These are phyloP conservation scores for Parathielavia hyrcaniae DNA, from an alignment of 495 filamentous ascomycete genomes.

Conservation along the genomic window DNA sequence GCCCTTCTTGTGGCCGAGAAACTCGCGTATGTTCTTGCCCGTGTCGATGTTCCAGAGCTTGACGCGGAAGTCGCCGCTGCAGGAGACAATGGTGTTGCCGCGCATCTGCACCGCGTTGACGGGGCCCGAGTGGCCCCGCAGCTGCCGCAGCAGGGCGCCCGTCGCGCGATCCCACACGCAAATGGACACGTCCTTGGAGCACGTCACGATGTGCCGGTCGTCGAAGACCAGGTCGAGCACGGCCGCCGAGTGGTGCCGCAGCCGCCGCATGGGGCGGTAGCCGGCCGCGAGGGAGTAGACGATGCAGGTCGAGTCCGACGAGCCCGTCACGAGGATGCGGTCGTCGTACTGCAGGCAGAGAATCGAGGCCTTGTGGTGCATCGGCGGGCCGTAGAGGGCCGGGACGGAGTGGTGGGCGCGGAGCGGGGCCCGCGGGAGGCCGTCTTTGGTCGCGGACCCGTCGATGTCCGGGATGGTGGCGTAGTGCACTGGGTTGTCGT, in stretches of 20 bases:
- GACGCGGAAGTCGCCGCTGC: slow-evolving; percentile 84
- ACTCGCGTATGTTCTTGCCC: slow-evolving; percentile 79
- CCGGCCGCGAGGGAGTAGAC: slow-evolving; percentile 75
- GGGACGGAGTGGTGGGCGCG: slow-evolving; percentile 41
- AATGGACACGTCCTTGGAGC: slow-evolving; percentile 88
- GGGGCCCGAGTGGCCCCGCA: slow-evolving; percentile 78
- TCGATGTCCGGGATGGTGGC: slow-evolving; percentile 40
- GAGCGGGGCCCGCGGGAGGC: slow-evolving; percentile 16
- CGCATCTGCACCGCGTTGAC: slow-evolving; percentile 94
- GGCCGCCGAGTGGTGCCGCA: slow-evolving; percentile 71
- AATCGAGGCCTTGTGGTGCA: slow-evolving; percentile 79
- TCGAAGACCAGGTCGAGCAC: slow-evolving; percentile 93
- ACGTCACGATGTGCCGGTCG: slow-evolving; percentile 84
- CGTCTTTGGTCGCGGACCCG: slow-evolving; percentile 15
- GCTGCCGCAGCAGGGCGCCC: slow-evolving; percentile 61
- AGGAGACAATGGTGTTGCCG: slow-evolving; percentile 83
- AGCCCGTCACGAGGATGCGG: slow-evolving; percentile 86
- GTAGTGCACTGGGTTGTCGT: slow-evolving; percentile 42
- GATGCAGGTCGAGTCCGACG: slow-evolving; percentile 86
- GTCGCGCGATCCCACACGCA: slow-evolving; percentile 87
- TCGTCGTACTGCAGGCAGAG: slow-evolving; percentile 93
- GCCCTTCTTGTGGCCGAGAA: slow-evolving; percentile 77
- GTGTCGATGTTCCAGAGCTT: slow-evolving; percentile 91
- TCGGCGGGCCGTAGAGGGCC: slow-evolving; percentile 44
- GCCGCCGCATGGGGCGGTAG: slow-evolving; percentile 70